Evolutionary conservation across 2,329 filamentous ascomycete species (phyloP), one percentile per base, ranked within the genome.

Genomic region (Claviceps sorghi): DNA sequence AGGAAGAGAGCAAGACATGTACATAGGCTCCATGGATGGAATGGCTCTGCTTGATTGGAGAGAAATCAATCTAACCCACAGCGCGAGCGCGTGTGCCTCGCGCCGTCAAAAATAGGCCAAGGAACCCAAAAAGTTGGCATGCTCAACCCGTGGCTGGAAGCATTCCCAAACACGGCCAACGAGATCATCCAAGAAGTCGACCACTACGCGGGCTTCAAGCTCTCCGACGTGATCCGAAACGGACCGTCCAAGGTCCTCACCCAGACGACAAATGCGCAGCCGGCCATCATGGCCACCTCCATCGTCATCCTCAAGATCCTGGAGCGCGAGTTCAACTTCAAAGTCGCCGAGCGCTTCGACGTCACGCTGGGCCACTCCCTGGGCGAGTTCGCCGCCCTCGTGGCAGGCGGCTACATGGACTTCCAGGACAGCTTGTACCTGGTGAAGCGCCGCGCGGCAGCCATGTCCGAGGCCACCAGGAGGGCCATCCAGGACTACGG

Each of bases 251-350:
- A 80, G 52, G 70, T 76, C 50, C 79, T 97, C 52, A 94, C 87
- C 42, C 78, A 80, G 53, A 96, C 91, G 4, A 80, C 86, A 58
- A 90, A 95, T 64, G 86, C 91, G 4, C 91, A 97, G 67, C 91
- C 91, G 1, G 90, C 91, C 60, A 95, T 96, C 67, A 95, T 97
- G 88, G 88, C 89, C 15, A 93, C 88, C 4, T 94, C 88, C 30
- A 83, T 96, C 63, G 78, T 95, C 54, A 94, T 96, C 62, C 76
- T 96, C 52, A 84, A 87, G 52, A 82, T 96, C 55, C 76, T 97
- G 57, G 88, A 96, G 70, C 73, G 79, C 55, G 87, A 95, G 58
- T 96, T 91, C 64, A 81, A 78, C 42, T 95, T 96, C 69, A 74
- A 79, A 53, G 78, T 83, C 7, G 69, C 73, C 9, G 79, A 86